These are phyloP conservation scores for Hsuehochloa calcarea DNA, from an alignment of 176 grass and related monocot species.

Conservation along the genomic window DNA sequence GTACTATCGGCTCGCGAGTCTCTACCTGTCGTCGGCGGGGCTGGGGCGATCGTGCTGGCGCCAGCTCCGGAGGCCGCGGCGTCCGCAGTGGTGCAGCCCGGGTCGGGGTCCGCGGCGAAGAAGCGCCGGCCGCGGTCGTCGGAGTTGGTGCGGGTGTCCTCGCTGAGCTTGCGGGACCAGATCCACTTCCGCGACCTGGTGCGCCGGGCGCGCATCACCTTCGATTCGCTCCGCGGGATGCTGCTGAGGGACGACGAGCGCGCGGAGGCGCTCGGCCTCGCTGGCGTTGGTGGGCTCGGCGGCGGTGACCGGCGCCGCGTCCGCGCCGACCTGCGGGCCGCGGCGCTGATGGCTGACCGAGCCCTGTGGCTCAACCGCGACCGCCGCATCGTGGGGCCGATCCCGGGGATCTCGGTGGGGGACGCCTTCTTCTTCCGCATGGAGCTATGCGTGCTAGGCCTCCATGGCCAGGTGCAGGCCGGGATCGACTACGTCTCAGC, in stretches of 20 bases:
- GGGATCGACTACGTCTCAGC: constrained; percentile 81
- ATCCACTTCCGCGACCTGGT: constrained; percentile 87
- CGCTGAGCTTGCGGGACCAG: constrained; percentile 65
- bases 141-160: constrained; percentile 90
- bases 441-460: constrained; percentile 86
- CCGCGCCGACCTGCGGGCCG: constrained; percentile 70
- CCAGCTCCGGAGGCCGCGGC: constrained; percentile 22
- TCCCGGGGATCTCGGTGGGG: constrained; percentile 79
- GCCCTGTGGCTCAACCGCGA: constrained; percentile 93
- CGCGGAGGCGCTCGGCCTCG: constrained; percentile 45
- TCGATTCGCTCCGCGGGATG: constrained; percentile 68
- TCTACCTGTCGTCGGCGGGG: constrained; percentile 45
- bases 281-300: constrained; percentile 20
- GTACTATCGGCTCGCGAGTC: constrained; percentile 62
- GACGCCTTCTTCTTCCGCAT: constrained; percentile 92
- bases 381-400: constrained; percentile 76
- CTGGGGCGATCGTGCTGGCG: constrained; percentile 41
- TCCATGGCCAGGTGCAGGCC: constrained; percentile 92
- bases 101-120: constrained; percentile 42
- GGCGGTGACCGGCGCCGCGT: constrained; percentile 40
- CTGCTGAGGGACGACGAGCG: constrained; percentile 67
- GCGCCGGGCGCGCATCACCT: constrained; percentile 91
- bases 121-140: constrained; percentile 80
- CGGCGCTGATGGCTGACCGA: constrained; percentile 69
- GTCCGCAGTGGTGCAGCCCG: constrained; percentile 33